These are phyloP conservation scores for Fagopyrum tataricum DNA, from an alignment of 148 eudicot genomes.

Conservation along the genomic window DNA sequence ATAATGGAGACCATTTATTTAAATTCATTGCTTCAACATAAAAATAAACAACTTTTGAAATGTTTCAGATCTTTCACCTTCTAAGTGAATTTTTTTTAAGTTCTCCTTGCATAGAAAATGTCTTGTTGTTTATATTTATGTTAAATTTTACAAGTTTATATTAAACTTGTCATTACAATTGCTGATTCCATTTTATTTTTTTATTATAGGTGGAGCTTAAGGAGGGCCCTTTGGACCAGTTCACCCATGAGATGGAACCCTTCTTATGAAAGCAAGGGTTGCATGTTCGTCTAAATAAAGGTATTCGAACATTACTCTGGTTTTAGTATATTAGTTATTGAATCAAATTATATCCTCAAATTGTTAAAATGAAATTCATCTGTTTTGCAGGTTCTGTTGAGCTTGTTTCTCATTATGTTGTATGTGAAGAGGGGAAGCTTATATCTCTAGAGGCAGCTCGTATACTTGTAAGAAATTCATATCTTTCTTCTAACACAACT, in stretches of 20 bases:
- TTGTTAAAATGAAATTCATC: neutral
- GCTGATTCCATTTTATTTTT: neutral
- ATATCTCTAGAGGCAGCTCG: conserved; percentile 86
- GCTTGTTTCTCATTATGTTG: conserved; percentile 78
- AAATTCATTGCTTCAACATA: neutral
- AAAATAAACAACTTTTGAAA: neutral
- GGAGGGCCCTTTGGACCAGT: conserved; percentile 89
- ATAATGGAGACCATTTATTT: too few species aligned
- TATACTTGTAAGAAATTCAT: conserved; percentile 53
- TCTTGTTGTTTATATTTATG: too few species aligned
- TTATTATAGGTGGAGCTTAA: conserved; percentile 73
- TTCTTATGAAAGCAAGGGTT: conserved; percentile 89
- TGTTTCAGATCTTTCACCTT: neutral
- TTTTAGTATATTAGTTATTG: neutral
- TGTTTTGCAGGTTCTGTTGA: conserved; percentile 62
- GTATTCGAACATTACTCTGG: conserved; percentile 20
- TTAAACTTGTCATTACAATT: neutral
- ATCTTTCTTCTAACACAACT: too few species aligned
- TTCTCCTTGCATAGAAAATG: too few species aligned
- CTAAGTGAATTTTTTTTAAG: too few species aligned
- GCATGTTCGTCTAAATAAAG: conserved; percentile 94
- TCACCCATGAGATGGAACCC: conserved; percentile 99
- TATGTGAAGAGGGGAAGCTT: conserved; percentile 86
- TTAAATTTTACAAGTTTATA: too few species aligned
- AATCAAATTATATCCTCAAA: neutral